Evolutionary conservation across 768 basidiomycete genomes (phyloP), one percentile per base, ranked within the genome.

Genomic region (Coprinopsis cinerea): DNA sequence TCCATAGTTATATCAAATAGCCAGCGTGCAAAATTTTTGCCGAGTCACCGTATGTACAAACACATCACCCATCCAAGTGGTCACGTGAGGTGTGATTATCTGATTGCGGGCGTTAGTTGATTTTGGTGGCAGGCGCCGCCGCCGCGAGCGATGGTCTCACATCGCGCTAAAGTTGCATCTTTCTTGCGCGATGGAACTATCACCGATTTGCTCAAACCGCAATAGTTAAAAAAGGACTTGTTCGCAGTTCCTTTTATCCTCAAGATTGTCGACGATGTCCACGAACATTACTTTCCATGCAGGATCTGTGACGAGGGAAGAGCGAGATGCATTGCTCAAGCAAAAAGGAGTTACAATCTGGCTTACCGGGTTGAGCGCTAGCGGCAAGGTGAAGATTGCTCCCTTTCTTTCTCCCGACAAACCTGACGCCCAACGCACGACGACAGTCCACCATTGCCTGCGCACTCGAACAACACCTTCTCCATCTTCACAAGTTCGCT

Each of bases 291-390:
- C 82, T 25, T 88, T 89, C 53, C 85, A 88, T 60, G 66, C 79
- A 91, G 88, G 92, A 43, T 85, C 89, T 42, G 84, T 95, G 34
- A 74, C 70, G 32, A 63, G 72, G 15, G 59, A 71, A 28, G 92
- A 95, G 69, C 86, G 95, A 51, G 66, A 72, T 17, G 59, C 72
- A 22, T 66, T 89, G 13, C 73, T 93, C 15, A 69, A 76, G 17
- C 95, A 98, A 64, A 85, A 78, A 55, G 95, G 95, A 18, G 78
- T 85, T 3, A 98, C 95, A 0, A 80, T 98, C 63, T 99, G 96
- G 96, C 69, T 99, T 52, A 99, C 96, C 5, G 96, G 96, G 4
- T 79, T 98, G 15, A 93, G 91, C 60, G 94, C 88, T 5, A 92
- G 89, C 62, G 94, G 94, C 44, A 97, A 96, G 81, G 93, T 91